Conservation (phyloP, 768 basidiomycete genomes). For the Suillus variegatus region DNA sequence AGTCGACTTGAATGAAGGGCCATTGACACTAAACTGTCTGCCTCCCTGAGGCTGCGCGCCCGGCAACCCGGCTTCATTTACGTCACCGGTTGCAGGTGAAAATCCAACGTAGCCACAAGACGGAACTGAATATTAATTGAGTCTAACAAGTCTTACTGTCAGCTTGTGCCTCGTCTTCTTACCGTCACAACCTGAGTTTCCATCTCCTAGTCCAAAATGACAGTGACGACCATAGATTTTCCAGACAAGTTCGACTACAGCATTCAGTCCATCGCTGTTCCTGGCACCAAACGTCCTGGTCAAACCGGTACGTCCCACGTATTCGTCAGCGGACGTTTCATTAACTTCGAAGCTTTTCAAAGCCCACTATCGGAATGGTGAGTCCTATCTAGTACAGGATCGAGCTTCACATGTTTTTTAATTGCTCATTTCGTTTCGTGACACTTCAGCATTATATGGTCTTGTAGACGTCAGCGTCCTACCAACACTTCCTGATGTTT, state of each 20-base stretch:
- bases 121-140: background rate
- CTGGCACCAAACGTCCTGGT: slow-evolving; percentile 78
- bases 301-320: slow-evolving; percentile 61
- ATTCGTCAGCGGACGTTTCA: slow-evolving; percentile 8
- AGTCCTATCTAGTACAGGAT: slow-evolving; percentile 9
- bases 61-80: slow-evolving; percentile 14
- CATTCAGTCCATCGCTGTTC: slow-evolving; percentile 66
- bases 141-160: background rate
- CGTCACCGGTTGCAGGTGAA: slow-evolving; percentile 16
- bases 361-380: slow-evolving; percentile 79
- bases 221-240: slow-evolving; percentile 17
- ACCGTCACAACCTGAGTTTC: slow-evolving; percentile 2
- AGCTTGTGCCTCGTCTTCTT: background rate
- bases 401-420: background rate
- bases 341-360: slow-evolving; percentile 13
- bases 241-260: slow-evolving; percentile 50
- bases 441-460: slow-evolving; percentile 56
- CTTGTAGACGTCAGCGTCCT: slow-evolving; percentile 52
- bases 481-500: slow-evolving; percentile 65
- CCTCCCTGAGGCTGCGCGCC: background rate
- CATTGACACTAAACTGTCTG: background rate
- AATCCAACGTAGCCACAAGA: background rate
- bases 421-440: slow-evolving; percentile 4
- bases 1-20: background rate
- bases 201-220: slow-evolving; percentile 16